Evolutionary conservation across 2,329 filamentous ascomycete genomes (phyloP), one percentile per base, ranked within the genome.

Genomic region (Trichophyton verrucosum): DNA sequence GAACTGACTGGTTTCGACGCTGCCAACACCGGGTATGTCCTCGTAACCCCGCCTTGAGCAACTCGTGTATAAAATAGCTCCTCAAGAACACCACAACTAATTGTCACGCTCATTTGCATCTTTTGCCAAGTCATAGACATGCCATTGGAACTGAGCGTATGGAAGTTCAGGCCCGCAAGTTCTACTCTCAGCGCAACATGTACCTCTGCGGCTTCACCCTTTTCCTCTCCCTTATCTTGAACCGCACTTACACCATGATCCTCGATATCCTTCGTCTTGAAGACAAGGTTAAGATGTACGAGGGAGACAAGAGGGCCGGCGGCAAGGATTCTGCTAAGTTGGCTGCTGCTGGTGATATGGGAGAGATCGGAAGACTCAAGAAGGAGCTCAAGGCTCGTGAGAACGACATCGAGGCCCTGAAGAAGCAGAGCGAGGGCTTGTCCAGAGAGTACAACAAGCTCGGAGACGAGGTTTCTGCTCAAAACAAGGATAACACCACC

Each of bases 171-270:
- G 92, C 94, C 66, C 91, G 94, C 82, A 99, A 99, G 79, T 99
- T 99, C 82, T 99, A 99, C 83, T 96, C 91, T 64, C 92, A 99
- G 81, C 91, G 94, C 76, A 99, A 99, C 85, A 99, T 99, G 94
- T 99, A 99, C 80, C 91, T 99, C 64, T 97, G 94, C 77, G 94
- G 94, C 69, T 99, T 99, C 82, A 99, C 94, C 3, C 87, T 99
- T 65, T 97, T 99, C 85, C 87, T 99, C 64, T 97, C 92, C 60
- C 82, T 99, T 66, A 99, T 99, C 77, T 89, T 78, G 73, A 97
- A 99, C 86, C 92, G 94, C 72, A 99, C 94, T 72, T 99, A 97
- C 80, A 88, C 87, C 71, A 92, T 97, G 89, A 96, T 96, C 71
- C 83, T 96, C 66, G 91, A 96, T 69, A 85, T 88, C 58, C 88